A percentile compares a stretch with the other conserved stretches of the same genome.
Evolutionary conservation across 2,329 filamentous ascomycete genomes (phyloP).

Genomic region (Fusarium clavum): DNA sequence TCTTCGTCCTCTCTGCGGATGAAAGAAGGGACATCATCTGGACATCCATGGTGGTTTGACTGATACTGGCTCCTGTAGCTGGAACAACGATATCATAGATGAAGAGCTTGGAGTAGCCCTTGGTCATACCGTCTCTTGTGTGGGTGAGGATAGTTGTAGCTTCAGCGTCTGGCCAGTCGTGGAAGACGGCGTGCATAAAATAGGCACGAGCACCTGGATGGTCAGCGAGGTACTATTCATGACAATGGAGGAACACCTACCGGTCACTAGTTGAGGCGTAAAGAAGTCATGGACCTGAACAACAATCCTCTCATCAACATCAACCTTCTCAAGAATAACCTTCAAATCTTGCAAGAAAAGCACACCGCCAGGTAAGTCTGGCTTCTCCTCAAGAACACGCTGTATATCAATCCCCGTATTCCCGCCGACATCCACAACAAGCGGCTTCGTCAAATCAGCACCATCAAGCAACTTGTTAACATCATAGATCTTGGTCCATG

Average conservation of each 20-base stretch:
- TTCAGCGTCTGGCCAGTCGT: slow-evolving; percentile 61
- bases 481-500: slow-evolving; percentile 37
- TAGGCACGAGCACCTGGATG: slow-evolving; percentile 54
- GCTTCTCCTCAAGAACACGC: slow-evolving; percentile 6
- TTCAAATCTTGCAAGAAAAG: slow-evolving; percentile 34
- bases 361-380: slow-evolving; percentile 11
- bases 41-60: slow-evolving; percentile 47
- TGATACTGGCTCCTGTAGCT: slow-evolving; percentile 27
- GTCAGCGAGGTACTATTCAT: neutral
- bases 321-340: slow-evolving; percentile 8
- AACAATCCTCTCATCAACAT: slow-evolving; percentile 23
- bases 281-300: slow-evolving; percentile 37
- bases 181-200: slow-evolving; percentile 60
- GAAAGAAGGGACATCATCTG: slow-evolving; percentile 45
- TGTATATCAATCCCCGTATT: slow-evolving; percentile 37
- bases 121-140: slow-evolving; percentile 29
- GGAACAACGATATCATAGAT: slow-evolving; percentile 40
- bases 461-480: slow-evolving; percentile 15
- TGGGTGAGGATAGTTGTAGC: slow-evolving; percentile 45
- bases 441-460: slow-evolving; percentile 11
- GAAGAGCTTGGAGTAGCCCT: slow-evolving; percentile 45
- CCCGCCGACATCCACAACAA: slow-evolving; percentile 34
- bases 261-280: slow-evolving; percentile 19
- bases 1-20: slow-evolving; percentile 37
- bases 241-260: neutral